Conservation (phyloP, 106 monocot species). For the Posidonia australis region DNA sequence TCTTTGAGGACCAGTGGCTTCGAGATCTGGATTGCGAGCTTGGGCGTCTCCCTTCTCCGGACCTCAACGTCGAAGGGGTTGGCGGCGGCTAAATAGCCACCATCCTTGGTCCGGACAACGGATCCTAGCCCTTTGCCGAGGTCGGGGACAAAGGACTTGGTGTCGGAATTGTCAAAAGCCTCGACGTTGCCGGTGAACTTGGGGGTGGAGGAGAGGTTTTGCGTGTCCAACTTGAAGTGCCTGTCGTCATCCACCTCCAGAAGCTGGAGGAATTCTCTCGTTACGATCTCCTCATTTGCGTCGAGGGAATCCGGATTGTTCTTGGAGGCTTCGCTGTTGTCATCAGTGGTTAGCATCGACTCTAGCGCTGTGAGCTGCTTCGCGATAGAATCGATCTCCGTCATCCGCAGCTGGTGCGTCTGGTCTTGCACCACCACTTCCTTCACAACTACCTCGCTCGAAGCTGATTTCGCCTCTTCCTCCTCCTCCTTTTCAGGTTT, state of each 20-base stretch:
- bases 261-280: slow-evolving; percentile 77
- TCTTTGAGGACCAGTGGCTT: slow-evolving; percentile 49
- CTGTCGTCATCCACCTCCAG: slow-evolving; percentile 39
- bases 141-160: slow-evolving; percentile 39
- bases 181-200: not conserved
- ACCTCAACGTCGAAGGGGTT: slow-evolving; percentile 58
- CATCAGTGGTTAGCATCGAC: slow-evolving; percentile 36
- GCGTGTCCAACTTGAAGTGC: not conserved
- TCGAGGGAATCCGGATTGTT: slow-evolving; percentile 14
- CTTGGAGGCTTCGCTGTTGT: not conserved
- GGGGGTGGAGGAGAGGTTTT: not conserved
- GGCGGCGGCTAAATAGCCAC: slow-evolving; percentile 62
- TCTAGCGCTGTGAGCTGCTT: slow-evolving; percentile 76
- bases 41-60: slow-evolving; percentile 32
- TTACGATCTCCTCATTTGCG: slow-evolving; percentile 62
- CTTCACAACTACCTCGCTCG: slow-evolving; percentile 47
- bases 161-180: slow-evolving; percentile 3
- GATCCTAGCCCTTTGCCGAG: slow-evolving; percentile 75
- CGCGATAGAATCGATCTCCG: slow-evolving; percentile 68
- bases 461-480: slow-evolving; percentile 21
- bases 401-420: slow-evolving; percentile 33
- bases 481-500: slow-evolving; percentile 2
- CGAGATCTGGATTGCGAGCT: slow-evolving; percentile 85
- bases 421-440: slow-evolving; percentile 61
- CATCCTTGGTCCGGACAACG: slow-evolving; percentile 75